Evolutionary conservation across 176 grass and related monocot genomes (phyloP), one percentile per base, ranked within the genome.

Genomic region (Triticum urartu): DNA sequence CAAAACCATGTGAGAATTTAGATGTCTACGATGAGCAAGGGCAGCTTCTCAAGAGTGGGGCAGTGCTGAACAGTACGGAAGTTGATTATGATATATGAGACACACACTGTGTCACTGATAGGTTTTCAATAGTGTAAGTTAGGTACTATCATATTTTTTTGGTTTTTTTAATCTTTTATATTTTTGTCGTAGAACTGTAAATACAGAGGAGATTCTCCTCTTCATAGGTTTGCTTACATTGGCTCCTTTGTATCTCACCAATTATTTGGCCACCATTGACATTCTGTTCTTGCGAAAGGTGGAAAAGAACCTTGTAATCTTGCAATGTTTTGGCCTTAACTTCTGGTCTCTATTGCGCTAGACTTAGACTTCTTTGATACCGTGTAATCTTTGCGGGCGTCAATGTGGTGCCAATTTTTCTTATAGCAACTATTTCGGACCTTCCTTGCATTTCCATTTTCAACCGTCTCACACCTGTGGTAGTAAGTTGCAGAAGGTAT

Each of bases 61-160:
- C 21, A 2, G 70, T 60, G 22, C 45, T 84, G 21, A 94, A 98
- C 60, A 91, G 43, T 80, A 83, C 87, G 4, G 93, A 95, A 77
- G 81, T 94, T 87, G 95, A 95, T 81, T 95, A 98, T 59, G 93
- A 98, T 78, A 94, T 95, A 73, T 98, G 87, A 95, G 32, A 13
- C 78, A 56, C 76, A 79, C 66, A 85, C 33, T n/a, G 21, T 78
- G 68, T 83, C n/a, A 21, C 28, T 68, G 30, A 64, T 75, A 76
- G 68, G 42, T 83, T 39, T 33, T 45, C 15, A 36, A 18, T 72
- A 9, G 43, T 54, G 40, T 65, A 72, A 78, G 79, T 26, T 45
- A 34, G 52, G 35, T 61, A 63, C 21, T 80, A 36, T 52, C 8
- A 39, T 32, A 36, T 35, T 59, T 18, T 18, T 50, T 17, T 54